Conservation (phyloP, 495 filamentous ascomycete genomes). For the Xylaria sp. region DNA sequence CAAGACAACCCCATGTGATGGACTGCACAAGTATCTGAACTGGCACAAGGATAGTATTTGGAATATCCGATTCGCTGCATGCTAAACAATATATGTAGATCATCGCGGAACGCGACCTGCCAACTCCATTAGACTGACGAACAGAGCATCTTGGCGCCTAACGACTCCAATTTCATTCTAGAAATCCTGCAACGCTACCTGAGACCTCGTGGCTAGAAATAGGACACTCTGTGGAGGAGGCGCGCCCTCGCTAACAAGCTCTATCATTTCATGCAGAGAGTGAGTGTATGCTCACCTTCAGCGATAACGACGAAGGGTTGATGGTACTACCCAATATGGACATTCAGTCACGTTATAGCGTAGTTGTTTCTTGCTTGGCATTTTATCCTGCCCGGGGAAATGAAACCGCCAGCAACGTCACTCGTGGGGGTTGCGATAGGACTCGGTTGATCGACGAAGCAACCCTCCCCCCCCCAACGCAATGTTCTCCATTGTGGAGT, state of each 20-base stretch:
- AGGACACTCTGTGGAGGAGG: background rate
- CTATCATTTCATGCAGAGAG: background rate
- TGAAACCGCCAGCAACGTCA: constrained; percentile 7
- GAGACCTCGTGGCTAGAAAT: background rate
- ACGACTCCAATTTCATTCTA: background rate
- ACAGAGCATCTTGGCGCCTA: constrained; percentile 1
- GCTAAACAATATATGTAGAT: background rate
- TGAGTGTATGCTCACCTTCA: background rate
- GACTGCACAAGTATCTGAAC: background rate
- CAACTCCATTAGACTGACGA: constrained; percentile 1
- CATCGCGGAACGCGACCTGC: constrained; percentile 1
- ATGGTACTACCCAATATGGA: background rate
- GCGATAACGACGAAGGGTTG: background rate
- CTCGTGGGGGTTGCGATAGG: constrained; percentile 10
- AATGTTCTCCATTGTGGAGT: constrained; percentile 27
- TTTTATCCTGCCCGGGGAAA: background rate
- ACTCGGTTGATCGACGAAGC: constrained; percentile 24
- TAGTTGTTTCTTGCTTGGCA: constrained; percentile 7
- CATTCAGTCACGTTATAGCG: background rate
- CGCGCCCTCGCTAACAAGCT: background rate
- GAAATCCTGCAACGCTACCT: background rate
- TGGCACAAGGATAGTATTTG: constrained; percentile 15
- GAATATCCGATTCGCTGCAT: background rate
- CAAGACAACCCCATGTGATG: background rate
- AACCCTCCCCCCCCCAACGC: background rate